phyloP scores from a whole-genome alignment of 345 rosid genomes.

The Laguncularia racemosa region DNA sequence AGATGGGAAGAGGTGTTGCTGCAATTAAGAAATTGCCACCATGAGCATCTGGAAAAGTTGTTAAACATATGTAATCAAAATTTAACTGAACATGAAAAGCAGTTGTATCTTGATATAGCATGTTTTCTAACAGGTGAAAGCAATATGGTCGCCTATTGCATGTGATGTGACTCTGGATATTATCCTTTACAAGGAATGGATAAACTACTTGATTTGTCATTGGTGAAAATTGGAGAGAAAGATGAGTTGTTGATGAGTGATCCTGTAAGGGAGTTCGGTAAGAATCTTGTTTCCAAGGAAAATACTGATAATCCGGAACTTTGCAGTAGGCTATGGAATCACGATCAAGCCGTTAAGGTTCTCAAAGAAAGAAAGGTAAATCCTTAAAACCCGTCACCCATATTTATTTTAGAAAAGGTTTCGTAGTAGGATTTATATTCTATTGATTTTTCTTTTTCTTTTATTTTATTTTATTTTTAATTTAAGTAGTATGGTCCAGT shows the following conservation, averaged over 20 bases:
- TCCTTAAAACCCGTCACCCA: no score
- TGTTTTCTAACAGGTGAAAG: background rate
- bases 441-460: no score
- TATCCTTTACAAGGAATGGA: background rate
- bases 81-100: background rate
- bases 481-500: no score
- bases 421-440: background rate
- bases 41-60: background rate
- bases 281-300: background rate
- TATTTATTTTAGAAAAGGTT: no score
- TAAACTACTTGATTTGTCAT: background rate
- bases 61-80: constrained; percentile 8
- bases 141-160: background rate
- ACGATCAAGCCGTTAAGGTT: no score
- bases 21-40: background rate
- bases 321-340: constrained; percentile 1
- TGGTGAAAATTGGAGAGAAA: background rate
- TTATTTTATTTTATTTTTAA: no score
- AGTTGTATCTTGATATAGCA: constrained; percentile 13
- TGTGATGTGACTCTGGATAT: background rate
- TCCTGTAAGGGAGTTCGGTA: background rate
- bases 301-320: background rate
- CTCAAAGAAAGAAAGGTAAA: no score
- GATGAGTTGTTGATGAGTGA: constrained; percentile 3
- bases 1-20: background rate